phyloP scores from a whole-genome alignment of 805 yeast genomes.

The Sungouiella blattae region DNA sequence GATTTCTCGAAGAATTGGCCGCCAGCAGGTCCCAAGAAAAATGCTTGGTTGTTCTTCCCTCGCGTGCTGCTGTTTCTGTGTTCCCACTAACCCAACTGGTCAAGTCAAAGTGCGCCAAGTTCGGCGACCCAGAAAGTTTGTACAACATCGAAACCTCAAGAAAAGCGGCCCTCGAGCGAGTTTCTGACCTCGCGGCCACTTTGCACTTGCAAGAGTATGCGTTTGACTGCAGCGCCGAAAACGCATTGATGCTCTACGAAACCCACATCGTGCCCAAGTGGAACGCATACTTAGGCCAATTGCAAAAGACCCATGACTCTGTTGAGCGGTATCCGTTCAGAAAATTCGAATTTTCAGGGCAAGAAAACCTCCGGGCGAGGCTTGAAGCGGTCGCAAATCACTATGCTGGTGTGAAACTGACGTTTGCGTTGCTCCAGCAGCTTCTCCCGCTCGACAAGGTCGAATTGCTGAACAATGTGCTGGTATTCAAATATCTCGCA shows the following conservation, averaged over 20 bases:
- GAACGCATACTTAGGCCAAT: slow-evolving; percentile 9
- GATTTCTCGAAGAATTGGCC: too few species aligned
- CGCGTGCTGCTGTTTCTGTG: slow-evolving; percentile 10
- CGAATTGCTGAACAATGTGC: slow-evolving; percentile 1
- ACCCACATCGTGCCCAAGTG: slow-evolving; percentile 18
- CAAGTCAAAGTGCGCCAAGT: too few species aligned
- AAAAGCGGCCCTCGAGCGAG: too few species aligned
- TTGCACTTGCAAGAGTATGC: too few species aligned
- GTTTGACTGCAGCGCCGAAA: slow-evolving; percentile 13
- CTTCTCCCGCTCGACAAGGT: slow-evolving; percentile 6
- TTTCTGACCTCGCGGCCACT: too few species aligned
- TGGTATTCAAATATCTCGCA: slow-evolving; percentile 1
- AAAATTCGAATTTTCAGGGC: neutral
- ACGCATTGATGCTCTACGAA: slow-evolving; percentile 18
- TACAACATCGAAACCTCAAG: too few species aligned
- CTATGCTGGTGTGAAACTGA: slow-evolving; percentile 4
- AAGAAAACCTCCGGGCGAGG: neutral
- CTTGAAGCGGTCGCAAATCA: slow-evolving; percentile 5
- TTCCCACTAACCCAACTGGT: too few species aligned
- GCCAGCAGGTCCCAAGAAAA: too few species aligned
- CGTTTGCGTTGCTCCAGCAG: slow-evolving; percentile 9
- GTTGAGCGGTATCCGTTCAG: slow-evolving; percentile 10
- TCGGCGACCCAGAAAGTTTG: too few species aligned
- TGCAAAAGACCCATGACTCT: slow-evolving; percentile 1
- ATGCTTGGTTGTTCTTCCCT: slow-evolving; percentile 10